These are phyloP conservation scores for Penicillium sp. DNA, from an alignment of 2,329 filamentous ascomycete genomes.

Conservation along the genomic window DNA sequence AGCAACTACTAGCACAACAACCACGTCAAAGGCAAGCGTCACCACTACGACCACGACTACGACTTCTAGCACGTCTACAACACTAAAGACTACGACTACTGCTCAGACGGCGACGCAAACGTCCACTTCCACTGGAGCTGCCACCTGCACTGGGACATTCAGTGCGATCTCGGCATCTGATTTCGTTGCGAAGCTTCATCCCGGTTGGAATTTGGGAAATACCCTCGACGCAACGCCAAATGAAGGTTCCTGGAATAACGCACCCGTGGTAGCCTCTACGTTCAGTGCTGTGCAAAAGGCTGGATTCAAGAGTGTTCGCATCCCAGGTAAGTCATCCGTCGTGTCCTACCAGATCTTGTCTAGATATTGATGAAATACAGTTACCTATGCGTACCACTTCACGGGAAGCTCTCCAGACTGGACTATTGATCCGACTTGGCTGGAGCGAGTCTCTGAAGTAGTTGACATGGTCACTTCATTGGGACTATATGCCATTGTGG, in stretches of 20 bases:
- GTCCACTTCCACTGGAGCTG: conserved; percentile 9
- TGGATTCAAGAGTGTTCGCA: conserved; percentile 64
- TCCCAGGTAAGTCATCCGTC: conserved; percentile 48
- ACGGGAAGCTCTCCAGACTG: conserved; percentile 57
- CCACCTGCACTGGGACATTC: conserved; percentile 52
- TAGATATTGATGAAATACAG: conserved; percentile 36
- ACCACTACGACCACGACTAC: conserved; percentile 17
- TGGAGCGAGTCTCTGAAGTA: conserved; percentile 64
- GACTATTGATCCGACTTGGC: conserved; percentile 61
- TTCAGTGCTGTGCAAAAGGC: conserved; percentile 60
- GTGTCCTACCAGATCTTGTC: neutral
- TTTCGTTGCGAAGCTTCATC: conserved; percentile 57
- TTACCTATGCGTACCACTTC: conserved; percentile 66
- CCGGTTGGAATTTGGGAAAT: conserved; percentile 68
- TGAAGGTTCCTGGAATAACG: conserved; percentile 66
- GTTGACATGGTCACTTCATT: conserved; percentile 61
- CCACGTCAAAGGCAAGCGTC: conserved; percentile 6
- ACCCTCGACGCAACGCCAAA: conserved; percentile 63
- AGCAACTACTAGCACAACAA: conserved; percentile 13
- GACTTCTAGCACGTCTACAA: conserved; percentile 14
- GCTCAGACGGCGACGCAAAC: conserved; percentile 10
- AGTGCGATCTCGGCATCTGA: conserved; percentile 53
- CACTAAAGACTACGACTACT: conserved; percentile 18
- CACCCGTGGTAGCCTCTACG: conserved; percentile 55
- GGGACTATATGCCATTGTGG: conserved; percentile 61